Base-by-base conservation (phyloP, 371 early-diverging fungal genomes). In the Apophysomyces trapeziformis region DNA sequence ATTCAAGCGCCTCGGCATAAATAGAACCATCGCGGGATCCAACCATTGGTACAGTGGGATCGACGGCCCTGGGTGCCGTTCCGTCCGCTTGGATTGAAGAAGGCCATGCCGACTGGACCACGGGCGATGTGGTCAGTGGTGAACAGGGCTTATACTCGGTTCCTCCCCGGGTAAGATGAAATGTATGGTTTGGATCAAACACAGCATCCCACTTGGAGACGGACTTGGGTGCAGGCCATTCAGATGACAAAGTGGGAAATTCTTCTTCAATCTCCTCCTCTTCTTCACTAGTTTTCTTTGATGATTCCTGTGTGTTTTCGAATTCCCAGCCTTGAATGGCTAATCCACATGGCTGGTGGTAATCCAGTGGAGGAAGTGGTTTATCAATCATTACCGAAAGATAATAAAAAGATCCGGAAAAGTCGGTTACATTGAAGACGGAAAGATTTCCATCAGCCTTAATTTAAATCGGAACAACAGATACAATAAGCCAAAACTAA, bases 341-440 rank as follows among this genome's bases (percentile, higher is more conserved):
- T 21, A 50, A 50, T 21, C 54, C 54, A 1, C 35, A 21, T 21
- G 16, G 54, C 21, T 50, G 54, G 4, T 21, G 54, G 7, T 50
- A 21, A 50, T 50, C 54, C 21, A 21, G 21, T 11, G 21, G 9
- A 8, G 54, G 54, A 50, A 21, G 54, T 50, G 54, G 54, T 50
- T 50, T 50, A 21, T 50, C 54, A 50, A n/a, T 21, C 54, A 50
- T 50, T 16, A 50, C 3, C 32, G 9, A n/a, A 50, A 50, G 54
- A 21, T 50, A 50, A 50, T 7, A 50, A 50, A 50, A 50, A 50
- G 21, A 50, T 21, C 9, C 8, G 21, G 4, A 7, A 50, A 21
- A 50, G 54, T 50, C 21, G 21, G 54, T 50, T 50, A 26, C 9
- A 50, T 50, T 50, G 54, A 50, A 50, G 54, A 50, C 54, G 54